These are phyloP conservation scores for Colletotrichum agaves DNA, from an alignment of 2,329 filamentous ascomycete genomes.

Conservation along the genomic window DNA sequence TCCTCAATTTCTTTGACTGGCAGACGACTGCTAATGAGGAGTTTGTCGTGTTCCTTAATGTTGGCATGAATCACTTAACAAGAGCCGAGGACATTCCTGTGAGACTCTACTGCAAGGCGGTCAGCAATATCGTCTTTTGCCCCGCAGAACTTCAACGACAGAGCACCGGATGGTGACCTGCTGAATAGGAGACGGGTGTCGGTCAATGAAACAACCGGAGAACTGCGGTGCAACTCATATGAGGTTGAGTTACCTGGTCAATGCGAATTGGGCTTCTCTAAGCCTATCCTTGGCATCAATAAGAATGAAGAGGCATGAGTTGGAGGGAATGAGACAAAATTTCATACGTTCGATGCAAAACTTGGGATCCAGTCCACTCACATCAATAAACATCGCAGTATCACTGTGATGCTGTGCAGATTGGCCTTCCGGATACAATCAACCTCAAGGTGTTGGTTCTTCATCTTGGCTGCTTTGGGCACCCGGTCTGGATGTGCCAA, in stretches of 20 bases:
- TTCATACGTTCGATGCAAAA: no score
- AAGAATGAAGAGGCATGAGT: constrained; percentile 7
- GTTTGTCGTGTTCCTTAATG: constrained; percentile 58
- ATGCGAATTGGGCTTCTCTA: constrained; percentile 44
- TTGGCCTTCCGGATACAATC: no score
- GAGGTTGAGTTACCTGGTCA: constrained; percentile 44
- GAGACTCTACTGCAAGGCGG: constrained; percentile 47
- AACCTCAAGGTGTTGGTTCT: no score
- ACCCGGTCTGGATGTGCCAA: no score
- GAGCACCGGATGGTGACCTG: constrained; percentile 50
- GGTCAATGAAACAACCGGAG: constrained; percentile 39
- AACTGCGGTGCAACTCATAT: constrained; percentile 45
- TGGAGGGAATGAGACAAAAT: no score
- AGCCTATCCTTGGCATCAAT: constrained; percentile 41
- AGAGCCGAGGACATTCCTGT: constrained; percentile 43
- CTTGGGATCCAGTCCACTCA: no score
- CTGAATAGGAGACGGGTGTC: constrained; percentile 48
- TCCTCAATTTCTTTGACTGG: constrained; percentile 52
- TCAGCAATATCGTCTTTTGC: constrained; percentile 48
- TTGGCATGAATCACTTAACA: constrained; percentile 58
- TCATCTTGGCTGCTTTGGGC: no score
- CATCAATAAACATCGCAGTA: no score
- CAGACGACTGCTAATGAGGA: constrained; percentile 51
- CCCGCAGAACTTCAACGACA: constrained; percentile 48
- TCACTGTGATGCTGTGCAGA: no score